A percentile compares a stretch with the other conserved stretches of the same genome.
These are phyloP conservation scores for Trypanosoma lewisi DNA, from an alignment of 208 protist genomes.

Conservation along the genomic window DNA sequence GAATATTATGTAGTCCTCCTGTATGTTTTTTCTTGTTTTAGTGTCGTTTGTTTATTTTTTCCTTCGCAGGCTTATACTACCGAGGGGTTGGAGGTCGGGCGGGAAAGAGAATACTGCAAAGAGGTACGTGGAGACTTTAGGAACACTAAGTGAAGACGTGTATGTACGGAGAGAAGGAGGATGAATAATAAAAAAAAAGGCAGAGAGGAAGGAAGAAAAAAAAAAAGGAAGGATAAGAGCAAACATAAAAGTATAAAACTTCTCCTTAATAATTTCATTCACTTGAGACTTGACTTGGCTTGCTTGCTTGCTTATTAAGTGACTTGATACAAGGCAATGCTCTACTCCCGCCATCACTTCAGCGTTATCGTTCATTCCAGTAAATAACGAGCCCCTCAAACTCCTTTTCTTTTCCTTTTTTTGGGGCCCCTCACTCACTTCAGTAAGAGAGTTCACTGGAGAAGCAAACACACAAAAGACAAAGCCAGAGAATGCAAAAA, in stretches of 20 bases:
- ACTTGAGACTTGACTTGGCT: conserved; percentile 1
- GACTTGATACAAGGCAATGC: too few species aligned
- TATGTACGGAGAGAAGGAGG: conserved; percentile 17
- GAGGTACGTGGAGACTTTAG: not conserved
- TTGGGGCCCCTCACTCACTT: not conserved
- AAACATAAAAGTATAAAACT: conserved; percentile 17
- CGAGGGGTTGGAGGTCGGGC: not conserved
- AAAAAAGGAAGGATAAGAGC: conserved; percentile 10
- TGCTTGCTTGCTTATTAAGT: not conserved
- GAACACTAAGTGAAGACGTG: not conserved
- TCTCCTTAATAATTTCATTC: not conserved
- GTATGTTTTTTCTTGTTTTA: not conserved
- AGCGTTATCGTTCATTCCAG: not conserved
- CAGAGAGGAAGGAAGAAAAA: conserved; percentile 1
- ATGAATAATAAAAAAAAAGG: conserved; percentile 10
- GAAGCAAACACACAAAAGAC: conserved; percentile 13
- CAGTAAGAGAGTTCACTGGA: conserved; percentile 3
- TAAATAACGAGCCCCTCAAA: not conserved
- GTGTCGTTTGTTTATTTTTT: not conserved
- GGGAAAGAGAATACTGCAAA: not conserved
- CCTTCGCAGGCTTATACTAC: not conserved
- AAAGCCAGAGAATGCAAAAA: conserved; percentile 12
- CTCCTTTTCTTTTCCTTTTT: not conserved
- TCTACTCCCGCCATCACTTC: not conserved
- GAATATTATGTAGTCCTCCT: not conserved